phyloP scores from a whole-genome alignment of 2,329 filamentous ascomycete genomes.

The Talaromyces sp. region DNA sequence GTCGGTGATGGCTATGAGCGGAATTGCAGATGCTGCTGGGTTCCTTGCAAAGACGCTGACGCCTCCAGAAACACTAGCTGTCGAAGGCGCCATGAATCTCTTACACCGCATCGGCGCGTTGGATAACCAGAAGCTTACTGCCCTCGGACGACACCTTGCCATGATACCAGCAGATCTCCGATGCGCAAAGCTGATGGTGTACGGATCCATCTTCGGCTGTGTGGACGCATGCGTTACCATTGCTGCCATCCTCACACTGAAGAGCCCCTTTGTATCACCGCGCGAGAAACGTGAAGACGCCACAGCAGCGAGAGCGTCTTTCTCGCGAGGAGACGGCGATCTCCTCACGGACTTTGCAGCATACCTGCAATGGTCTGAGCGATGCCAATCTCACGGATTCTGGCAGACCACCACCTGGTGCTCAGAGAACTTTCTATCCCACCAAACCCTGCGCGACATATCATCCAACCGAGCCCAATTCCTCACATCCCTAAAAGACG shows the following conservation, averaged over 20 bases:
- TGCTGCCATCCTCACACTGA: constrained; percentile 84
- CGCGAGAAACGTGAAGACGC: constrained; percentile 77
- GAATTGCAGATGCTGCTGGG: constrained; percentile 69
- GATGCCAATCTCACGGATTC: constrained; percentile 47
- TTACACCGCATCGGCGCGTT: constrained; percentile 83
- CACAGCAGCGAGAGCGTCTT: constrained; percentile 68
- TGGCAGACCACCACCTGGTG: constrained; percentile 63
- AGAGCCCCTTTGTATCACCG: constrained; percentile 80
- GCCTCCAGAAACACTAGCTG: constrained; percentile 77
- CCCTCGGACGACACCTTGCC: constrained; percentile 85
- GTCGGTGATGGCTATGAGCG: constrained; percentile 86
- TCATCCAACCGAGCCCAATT: constrained; percentile 81
- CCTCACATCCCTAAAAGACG: constrained; percentile 76
- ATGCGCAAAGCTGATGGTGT: constrained; percentile 91
- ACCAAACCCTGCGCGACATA: constrained; percentile 81
- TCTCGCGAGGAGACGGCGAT: constrained; percentile 74
- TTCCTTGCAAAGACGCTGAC: constrained; percentile 87
- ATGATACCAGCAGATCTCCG: constrained; percentile 92
- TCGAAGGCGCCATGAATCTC: constrained; percentile 76
- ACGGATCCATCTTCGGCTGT: constrained; percentile 88
- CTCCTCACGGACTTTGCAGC: constrained; percentile 81
- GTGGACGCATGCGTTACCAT: constrained; percentile 84
- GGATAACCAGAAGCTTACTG: constrained; percentile 79
- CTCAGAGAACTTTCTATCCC: constrained; percentile 76
- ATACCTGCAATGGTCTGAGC: constrained; percentile 74